Base-by-base conservation (phyloP, 768 basidiomycete species). In the Wakefieldia striispora region DNA sequence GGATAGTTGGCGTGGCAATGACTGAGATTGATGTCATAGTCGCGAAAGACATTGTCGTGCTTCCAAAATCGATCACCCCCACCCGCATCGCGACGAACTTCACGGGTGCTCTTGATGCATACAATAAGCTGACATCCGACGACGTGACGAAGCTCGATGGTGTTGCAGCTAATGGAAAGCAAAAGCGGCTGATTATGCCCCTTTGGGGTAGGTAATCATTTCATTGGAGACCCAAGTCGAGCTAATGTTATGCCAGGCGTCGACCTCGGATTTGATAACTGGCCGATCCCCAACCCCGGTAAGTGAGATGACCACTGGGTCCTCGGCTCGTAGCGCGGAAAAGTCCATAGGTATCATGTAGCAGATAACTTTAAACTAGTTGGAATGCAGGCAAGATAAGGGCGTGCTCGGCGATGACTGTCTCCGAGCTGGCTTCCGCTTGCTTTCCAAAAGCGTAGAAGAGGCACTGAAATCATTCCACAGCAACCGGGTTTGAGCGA, bases 31-130 rank as follows among this genome's bases (percentile, higher is more conserved):
- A 23, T 35, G 46, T 13, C 51, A 57, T 44, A 84, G 84, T 88
- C 45, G 73, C 77, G 12, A 86, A 87, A 61, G 81, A 76, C 33
- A 72, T 82, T 37, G 75, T 88, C 33, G 74, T 78, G 24, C 77
- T 95, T 31, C 82, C 91, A 2, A 92, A 91, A 70, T 89, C 87
- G 6, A 85, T 92, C 33, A 92, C 79, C 1, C 78, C 81, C 24
- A 64, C 75, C 29, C 82, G 90, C 46, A 88, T 92, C 64, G 69
- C 74, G 17, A 67, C 77, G 3, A 87, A 86, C 64, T 61, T 82
- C 43, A 68, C 63, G 11, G 84, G 84, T 23, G 67, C 82, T 16
- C 40, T 81, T 20, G 60, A 61, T 23, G 82, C 79, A 3, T 60
- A 67, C 35, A 65, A 68, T 42, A 78, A 74, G 56, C 66, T 87